Evolutionary conservation across 2,329 filamentous ascomycete genomes (phyloP), one percentile per base, ranked within the genome.

Genomic region (Onygenales sp.): DNA sequence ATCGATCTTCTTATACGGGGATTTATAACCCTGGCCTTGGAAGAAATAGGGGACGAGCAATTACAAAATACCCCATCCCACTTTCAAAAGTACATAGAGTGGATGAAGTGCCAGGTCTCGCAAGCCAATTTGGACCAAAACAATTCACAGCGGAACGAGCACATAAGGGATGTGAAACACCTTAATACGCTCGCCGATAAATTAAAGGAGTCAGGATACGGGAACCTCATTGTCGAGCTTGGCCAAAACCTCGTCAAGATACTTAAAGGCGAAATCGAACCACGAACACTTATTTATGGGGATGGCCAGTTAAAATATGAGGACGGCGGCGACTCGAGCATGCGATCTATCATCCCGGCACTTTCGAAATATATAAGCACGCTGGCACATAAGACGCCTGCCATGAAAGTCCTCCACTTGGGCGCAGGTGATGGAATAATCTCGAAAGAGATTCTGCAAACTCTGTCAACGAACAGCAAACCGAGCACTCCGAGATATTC

Each of bases 401-500:
- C 5, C 7, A 27, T 51, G 17, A 39, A 33, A 9, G 5, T 52
- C 17, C 50, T 52, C 8, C 41, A 45, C n/a, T 31, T 52, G 7
- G 50, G 50, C 27, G 41, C 50, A 5, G 50, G 42, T 13, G 45
- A 39, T 14, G 50, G 39, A 13, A 13, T 10, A 9, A 45, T 45
- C 7, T 31, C 50, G 2, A 31, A 13, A 27, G n/a, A 44, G n/a
- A 13, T 52, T 10, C 14, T 52, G 13, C 11, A 52, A 13, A 27
- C 39, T 14, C 42, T 52, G 8, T 39, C 36, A n/a, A 39, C 9
- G 9, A 39, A 39, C 36, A 7, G 36, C 3, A 52, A 44, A 9
- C 48, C 14, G 14, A 46, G 21, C 10, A 39, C 38, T 36, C 41
- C 43, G 17, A 42, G 43, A 3, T 57, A 57, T 36, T 14, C 52